Evolutionary conservation across 345 rosid genomes (phyloP).

Genomic region (Stellera chamaejasme): DNA sequence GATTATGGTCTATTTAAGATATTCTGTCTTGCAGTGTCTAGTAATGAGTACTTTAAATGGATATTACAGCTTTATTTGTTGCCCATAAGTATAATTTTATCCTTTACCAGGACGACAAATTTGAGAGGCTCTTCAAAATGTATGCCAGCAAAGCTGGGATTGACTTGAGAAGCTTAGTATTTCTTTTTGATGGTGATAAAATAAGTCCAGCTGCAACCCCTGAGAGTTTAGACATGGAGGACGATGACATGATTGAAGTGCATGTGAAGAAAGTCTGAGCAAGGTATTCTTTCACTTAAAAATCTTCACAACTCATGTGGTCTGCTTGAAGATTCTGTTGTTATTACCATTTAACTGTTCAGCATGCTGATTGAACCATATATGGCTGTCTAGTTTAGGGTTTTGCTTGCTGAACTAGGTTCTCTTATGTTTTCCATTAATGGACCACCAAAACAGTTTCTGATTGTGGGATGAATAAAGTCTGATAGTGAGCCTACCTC

Average conservation of each 20-base stretch:
- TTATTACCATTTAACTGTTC: no score
- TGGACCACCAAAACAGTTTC: no score
- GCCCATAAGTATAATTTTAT: no score
- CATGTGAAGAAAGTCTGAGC: constrained; percentile 43
- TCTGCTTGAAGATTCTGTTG: no score
- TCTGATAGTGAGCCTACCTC: no score
- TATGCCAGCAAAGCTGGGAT: constrained; percentile 61
- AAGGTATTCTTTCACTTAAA: constrained; percentile 12
- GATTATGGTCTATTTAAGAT: neutral
- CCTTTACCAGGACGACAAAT: constrained; percentile 70
- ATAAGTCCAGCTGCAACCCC: constrained; percentile 62
- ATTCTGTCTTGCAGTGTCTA: no score
- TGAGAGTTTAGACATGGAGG: constrained; percentile 74
- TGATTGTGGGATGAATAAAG: no score
- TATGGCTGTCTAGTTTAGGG: no score
- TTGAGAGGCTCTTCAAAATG: constrained; percentile 64
- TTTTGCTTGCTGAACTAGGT: no score
- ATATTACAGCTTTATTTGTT: constrained; percentile 1
- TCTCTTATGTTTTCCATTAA: no score
- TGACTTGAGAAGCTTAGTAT: constrained; percentile 37
- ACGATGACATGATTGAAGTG: constrained; percentile 85
- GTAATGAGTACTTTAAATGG: constrained; percentile 1
- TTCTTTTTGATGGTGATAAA: constrained; percentile 79
- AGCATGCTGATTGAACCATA: no score
- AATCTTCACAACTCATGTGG: no score